These are phyloP conservation scores for Dictyostelium firmibasis DNA, from an alignment of 78 protist genomes.

Conservation along the genomic window DNA sequence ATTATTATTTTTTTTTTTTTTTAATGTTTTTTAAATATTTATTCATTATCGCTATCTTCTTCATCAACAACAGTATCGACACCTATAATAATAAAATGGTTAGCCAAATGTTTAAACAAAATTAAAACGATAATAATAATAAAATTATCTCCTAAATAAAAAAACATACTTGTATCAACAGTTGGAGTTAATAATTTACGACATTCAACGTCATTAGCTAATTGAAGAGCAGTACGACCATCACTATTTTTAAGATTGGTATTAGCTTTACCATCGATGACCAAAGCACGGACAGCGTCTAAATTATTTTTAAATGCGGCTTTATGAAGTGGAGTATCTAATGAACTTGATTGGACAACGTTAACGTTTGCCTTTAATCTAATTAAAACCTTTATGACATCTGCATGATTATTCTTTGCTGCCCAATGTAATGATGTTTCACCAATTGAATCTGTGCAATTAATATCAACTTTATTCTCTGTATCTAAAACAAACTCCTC, in stretches of 20 bases:
- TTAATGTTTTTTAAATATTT: not conserved
- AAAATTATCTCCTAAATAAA: no score
- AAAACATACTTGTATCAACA: constrained; percentile 40
- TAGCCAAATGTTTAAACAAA: not conserved
- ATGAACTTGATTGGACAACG: not conserved
- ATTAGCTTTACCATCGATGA: constrained; percentile 12
- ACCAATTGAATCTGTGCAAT: constrained; percentile 46
- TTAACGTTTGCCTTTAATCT: constrained; percentile 47
- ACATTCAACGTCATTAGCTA: constrained; percentile 57
- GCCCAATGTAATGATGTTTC: constrained; percentile 64
- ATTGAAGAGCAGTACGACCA: constrained; percentile 40
- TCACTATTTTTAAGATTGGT: constrained; percentile 19
- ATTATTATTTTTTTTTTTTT: not conserved
- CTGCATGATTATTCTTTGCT: constrained; percentile 44
- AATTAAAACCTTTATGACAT: constrained; percentile 22
- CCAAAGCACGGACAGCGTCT: constrained; percentile 23
- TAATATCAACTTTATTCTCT: constrained; percentile 47
- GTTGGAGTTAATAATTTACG: constrained; percentile 68
- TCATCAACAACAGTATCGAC: not conserved
- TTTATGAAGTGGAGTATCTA: constrained; percentile 44
- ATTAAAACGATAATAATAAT: no score
- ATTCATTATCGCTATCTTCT: constrained; percentile 39
- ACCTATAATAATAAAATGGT: not conserved
- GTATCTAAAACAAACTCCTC: constrained; percentile 36
- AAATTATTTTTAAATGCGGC: constrained; percentile 61